Conservation (phyloP, 192 early-diverging fungal genomes). For the Coemansia sp. region DNA sequence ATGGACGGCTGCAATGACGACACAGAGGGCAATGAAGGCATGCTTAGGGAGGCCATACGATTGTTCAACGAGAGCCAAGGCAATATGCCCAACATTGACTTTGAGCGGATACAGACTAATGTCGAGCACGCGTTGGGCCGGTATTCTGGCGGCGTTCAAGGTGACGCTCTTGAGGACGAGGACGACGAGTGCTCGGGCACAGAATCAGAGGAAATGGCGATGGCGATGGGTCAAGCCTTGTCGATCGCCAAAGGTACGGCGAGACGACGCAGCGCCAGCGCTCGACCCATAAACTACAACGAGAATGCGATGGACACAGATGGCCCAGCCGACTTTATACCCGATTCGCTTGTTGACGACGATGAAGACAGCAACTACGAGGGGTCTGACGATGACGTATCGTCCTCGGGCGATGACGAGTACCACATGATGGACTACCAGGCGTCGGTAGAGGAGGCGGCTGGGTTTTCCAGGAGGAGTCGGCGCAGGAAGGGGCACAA, state of each 20-base stretch:
- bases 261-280: constrained; percentile 1
- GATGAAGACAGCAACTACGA: constrained; percentile 44
- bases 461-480: constrained; percentile 11
- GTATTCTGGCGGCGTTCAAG: neutral
- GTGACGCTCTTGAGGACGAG: neutral
- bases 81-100: constrained; percentile 33
- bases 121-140: neutral
- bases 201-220: neutral
- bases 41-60: constrained; percentile 27
- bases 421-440: constrained; percentile 23
- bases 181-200: neutral
- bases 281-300: constrained; percentile 16
- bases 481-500: neutral
- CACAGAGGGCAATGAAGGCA: constrained; percentile 1
- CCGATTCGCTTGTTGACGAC: constrained; percentile 15
- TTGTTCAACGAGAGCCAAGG: constrained; percentile 32
- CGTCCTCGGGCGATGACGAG: constrained; percentile 18
- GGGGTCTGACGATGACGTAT: constrained; percentile 14
- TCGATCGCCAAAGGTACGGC: neutral
- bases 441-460: constrained; percentile 7
- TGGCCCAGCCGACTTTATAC: neutral
- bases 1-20: neutral
- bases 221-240: neutral
- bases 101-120: constrained; percentile 13
- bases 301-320: constrained; percentile 3